A percentile compares a stretch with the other conserved stretches of the same genome.
phyloP scores from a whole-genome alignment of 2,329 filamentous ascomycete species.

The Penicillium sp. region DNA sequence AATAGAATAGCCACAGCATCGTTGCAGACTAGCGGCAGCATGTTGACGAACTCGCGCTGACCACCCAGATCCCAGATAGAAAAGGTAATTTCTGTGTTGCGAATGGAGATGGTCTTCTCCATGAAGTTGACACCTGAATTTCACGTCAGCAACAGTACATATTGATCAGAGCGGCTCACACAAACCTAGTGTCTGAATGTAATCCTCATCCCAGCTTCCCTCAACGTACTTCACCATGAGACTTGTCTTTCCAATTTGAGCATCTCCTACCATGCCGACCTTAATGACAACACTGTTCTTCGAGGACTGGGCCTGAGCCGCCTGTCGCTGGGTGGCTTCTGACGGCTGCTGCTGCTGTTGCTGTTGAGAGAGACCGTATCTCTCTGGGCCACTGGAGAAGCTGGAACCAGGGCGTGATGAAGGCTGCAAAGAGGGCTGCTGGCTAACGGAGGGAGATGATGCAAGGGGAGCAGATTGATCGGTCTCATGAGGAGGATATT shows the following conservation, averaged over 20 bases:
- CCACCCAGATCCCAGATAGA: slow-evolving; percentile 98
- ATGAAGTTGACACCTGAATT: slow-evolving; percentile 92
- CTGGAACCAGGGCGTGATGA: slow-evolving; percentile 51
- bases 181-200: slow-evolving; percentile 90
- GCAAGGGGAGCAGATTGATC: slow-evolving; percentile 44
- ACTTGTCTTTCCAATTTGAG: slow-evolving; percentile 98
- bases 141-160: background rate
- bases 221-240: slow-evolving; percentile 99
- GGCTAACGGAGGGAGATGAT: slow-evolving; percentile 39
- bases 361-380: slow-evolving; percentile 48
- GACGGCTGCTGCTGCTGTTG: slow-evolving; percentile 44
- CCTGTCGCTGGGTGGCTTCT: slow-evolving; percentile 48
- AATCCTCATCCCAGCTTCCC: slow-evolving; percentile 99
- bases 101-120: slow-evolving; percentile 99
- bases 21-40: slow-evolving; percentile 98
- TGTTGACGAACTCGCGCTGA: slow-evolving; percentile 98
- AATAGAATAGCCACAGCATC: slow-evolving; percentile 97
- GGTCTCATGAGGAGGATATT: slow-evolving; percentile 47
- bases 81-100: slow-evolving; percentile 99
- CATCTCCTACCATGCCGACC: slow-evolving; percentile 98
- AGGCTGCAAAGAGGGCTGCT: slow-evolving; percentile 40
- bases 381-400: slow-evolving; percentile 45
- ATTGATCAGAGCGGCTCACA: background rate
- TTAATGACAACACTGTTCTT: slow-evolving; percentile 86
- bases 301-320: slow-evolving; percentile 39